Base-by-base conservation (phyloP, 345 rosid genomes). In the Excoecaria agallocha region DNA sequence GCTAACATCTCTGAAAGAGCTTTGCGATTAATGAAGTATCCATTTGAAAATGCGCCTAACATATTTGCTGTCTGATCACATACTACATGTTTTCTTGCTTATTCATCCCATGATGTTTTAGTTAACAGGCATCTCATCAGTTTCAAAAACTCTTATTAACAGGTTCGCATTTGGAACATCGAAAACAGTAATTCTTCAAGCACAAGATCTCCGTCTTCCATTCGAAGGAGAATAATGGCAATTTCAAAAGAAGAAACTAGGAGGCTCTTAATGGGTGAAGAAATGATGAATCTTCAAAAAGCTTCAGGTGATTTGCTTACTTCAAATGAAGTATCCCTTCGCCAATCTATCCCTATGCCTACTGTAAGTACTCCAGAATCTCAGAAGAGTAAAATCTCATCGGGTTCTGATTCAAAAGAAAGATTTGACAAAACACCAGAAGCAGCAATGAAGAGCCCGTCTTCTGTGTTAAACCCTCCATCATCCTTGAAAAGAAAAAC, bases 381-480 rank as follows among this genome's bases (percentile, higher is more conserved):
- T 17, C 87, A 84, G 46, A 84, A 73, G 83, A 80, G 48, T 57
- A 88, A 49, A 8, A n/a, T 51, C 16, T 66, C 78, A 37, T 58
- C 72, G 17, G 60, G 39, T 69, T 79, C 69, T 49, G 86, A 83
- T 78, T 48, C 74, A 76, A 79, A 66, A 51, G 85, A 75, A 80
- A 22, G 30, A 69, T 83, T 83, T 50, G 87, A 85, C 69, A 84
- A 63, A 72, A 85, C 94, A 37, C 97, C 92, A 59, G 89, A 91
- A 84, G 80, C 77, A 67, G 77, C 66, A 30, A 52, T 67, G 77
- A 65, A 80, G 54, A 91, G 97, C 78, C 99, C 99, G 48, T 86
- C 91, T 57, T 95, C 98, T 50, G 97, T 95, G 15, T 71, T 93
- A 82, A 90, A 85, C 61, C 96, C 93, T 50, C 99, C 94, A 74